These are phyloP conservation scores for Mrakia frigida DNA, from an alignment of 768 basidiomycete genomes.

Conservation along the genomic window DNA sequence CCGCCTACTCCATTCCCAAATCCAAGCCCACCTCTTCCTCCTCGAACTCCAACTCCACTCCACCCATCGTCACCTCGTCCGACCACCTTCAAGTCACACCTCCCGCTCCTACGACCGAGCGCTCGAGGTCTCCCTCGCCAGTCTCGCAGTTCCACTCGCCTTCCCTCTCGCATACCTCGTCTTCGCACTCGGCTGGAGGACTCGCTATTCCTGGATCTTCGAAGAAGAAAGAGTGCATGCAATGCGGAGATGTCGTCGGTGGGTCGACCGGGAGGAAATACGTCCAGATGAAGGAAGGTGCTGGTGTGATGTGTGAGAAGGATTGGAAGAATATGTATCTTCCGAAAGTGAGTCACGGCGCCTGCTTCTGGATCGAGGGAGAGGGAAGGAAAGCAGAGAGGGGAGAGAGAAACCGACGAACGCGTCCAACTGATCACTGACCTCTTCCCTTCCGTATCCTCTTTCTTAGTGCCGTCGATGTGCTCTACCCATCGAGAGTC, in stretches of 20 bases:
- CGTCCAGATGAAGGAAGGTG: constrained; percentile 46
- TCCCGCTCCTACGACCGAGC: neutral
- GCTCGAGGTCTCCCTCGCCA: neutral
- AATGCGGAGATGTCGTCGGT: constrained; percentile 70
- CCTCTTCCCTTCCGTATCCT: constrained; percentile 27
- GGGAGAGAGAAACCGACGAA: neutral
- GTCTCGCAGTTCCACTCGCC: neutral
- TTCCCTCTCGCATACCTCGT: neutral
- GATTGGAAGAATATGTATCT: constrained; percentile 97
- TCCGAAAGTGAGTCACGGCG: constrained; percentile 60
- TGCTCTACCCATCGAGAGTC: constrained; percentile 77
- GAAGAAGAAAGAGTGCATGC: constrained; percentile 52
- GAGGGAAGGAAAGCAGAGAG: too few relatives aligned
- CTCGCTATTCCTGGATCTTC: neutral
- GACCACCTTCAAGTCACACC: neutral
- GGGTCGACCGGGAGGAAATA: constrained; percentile 70
- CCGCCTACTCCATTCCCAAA: neutral
- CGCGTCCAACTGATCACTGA: constrained; percentile 20
- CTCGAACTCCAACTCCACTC: neutral
- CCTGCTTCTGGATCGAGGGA: too few relatives aligned
- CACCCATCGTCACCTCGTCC: neutral
- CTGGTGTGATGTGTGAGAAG: constrained; percentile 68
- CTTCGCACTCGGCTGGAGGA: neutral
- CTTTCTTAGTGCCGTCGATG: constrained; percentile 73
- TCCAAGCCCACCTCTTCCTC: neutral